Evolutionary conservation across 805 yeast genomes (phyloP).

Genomic region (Metschnikowia amazonensis): DNA sequence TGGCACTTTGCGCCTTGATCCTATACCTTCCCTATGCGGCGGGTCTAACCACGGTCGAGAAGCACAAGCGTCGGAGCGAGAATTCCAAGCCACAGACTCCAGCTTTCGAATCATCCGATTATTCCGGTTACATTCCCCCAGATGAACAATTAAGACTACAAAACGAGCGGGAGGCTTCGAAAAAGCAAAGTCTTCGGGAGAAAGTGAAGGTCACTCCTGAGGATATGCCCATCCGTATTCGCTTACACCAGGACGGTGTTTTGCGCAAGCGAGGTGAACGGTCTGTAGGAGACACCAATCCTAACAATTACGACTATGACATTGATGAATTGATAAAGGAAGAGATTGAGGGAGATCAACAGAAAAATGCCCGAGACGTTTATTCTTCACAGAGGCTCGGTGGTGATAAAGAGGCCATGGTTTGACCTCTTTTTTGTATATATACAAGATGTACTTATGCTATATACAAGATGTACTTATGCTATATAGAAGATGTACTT

Average conservation of each 20-base stretch:
- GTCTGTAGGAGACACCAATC: slow-evolving; percentile 34
- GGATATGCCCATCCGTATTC: slow-evolving; percentile 36
- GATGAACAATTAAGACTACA: slow-evolving; percentile 27
- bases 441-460: neutral
- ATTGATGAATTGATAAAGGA: slow-evolving; percentile 42
- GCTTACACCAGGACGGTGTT: slow-evolving; percentile 22
- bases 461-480: neutral
- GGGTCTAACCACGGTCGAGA: slow-evolving; percentile 45
- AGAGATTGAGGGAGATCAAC: slow-evolving; percentile 25
- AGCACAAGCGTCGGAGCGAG: slow-evolving; percentile 19
- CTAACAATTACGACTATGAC: slow-evolving; percentile 43
- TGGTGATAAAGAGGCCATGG: slow-evolving; percentile 19
- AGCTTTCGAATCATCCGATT: slow-evolving; percentile 10
- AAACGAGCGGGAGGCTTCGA: slow-evolving; percentile 11
- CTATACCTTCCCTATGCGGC: slow-evolving; percentile 47
- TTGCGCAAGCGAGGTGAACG: slow-evolving; percentile 33
- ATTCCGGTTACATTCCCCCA: slow-evolving; percentile 39
- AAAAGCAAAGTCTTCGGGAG: slow-evolving; percentile 25
- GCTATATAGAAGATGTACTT: neutral
- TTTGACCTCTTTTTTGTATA: neutral
- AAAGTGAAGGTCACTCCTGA: slow-evolving; percentile 31
- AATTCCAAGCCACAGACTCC: slow-evolving; percentile 6
- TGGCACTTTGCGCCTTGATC: slow-evolving; percentile 39
- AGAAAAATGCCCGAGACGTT: slow-evolving; percentile 8
- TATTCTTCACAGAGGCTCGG: slow-evolving; percentile 13